A percentile compares a stretch with the other conserved stretches of the same genome.
Conservation (phyloP, 2,329 filamentous ascomycete genomes). For the Cladosporium halotolerans region DNA sequence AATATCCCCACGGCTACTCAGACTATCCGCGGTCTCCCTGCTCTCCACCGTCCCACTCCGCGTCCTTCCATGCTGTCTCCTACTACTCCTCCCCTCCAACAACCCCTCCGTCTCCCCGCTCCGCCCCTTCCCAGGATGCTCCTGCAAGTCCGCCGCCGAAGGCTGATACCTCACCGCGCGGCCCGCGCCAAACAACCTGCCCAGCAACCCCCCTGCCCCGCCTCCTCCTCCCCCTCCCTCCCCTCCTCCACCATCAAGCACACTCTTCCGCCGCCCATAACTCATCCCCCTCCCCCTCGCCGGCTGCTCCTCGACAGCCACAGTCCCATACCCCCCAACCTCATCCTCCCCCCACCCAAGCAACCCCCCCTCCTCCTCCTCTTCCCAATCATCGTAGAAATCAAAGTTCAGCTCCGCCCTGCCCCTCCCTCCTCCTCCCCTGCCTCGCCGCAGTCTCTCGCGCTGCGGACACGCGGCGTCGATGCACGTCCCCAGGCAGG, state of each 20-base stretch:
- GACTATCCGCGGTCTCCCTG: slow-evolving; percentile 75
- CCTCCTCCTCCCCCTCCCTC: slow-evolving; percentile 26
- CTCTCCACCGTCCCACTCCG: slow-evolving; percentile 76
- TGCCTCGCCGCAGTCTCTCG: slow-evolving; percentile 54
- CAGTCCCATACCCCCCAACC: slow-evolving; percentile 54
- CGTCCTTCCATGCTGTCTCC: slow-evolving; percentile 44
- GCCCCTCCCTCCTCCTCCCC: slow-evolving; percentile 56
- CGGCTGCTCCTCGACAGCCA: slow-evolving; percentile 41
- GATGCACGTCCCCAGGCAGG: slow-evolving; percentile 63
- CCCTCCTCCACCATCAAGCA: slow-evolving; percentile 55
- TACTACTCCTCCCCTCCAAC: slow-evolving; percentile 55
- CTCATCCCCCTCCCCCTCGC: slow-evolving; percentile 73
- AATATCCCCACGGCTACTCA: slow-evolving; percentile 80
- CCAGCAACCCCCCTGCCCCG: slow-evolving; percentile 71
- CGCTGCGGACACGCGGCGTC: slow-evolving; percentile 42
- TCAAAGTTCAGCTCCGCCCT: slow-evolving; percentile 83
- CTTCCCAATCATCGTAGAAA: slow-evolving; percentile 97
- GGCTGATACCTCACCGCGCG: slow-evolving; percentile 78
- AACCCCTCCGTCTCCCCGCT: slow-evolving; percentile 63
- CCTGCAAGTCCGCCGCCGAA: slow-evolving; percentile 82
- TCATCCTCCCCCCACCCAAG: slow-evolving; percentile 78
- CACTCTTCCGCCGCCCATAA: slow-evolving; percentile 57
- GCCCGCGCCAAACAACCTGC: slow-evolving; percentile 70
- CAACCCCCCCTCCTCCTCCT: slow-evolving; percentile 55
- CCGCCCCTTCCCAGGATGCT: slow-evolving; percentile 59